A percentile compares a stretch with the other conserved stretches of the same genome.
phyloP scores from a whole-genome alignment of 345 rosid species.

The rapeseed (Brassica napus) region DNA sequence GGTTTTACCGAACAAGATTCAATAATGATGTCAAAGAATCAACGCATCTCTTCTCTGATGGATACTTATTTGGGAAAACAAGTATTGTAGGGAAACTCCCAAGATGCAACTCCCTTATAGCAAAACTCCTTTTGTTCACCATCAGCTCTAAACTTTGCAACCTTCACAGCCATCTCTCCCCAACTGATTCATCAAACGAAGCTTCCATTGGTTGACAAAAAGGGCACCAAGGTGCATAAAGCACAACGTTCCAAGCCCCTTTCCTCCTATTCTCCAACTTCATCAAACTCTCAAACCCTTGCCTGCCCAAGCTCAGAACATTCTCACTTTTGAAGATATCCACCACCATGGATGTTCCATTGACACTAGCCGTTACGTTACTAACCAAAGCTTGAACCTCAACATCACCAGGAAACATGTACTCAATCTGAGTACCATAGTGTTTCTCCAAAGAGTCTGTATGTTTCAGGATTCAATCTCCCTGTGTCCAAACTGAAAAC shows the following conservation, averaged over 20 bases:
- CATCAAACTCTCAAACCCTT: constrained; percentile 73
- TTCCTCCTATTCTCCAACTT: constrained; percentile 55
- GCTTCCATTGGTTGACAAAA: constrained; percentile 88
- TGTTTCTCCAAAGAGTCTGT: constrained; percentile 79
- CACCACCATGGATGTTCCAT: constrained; percentile 21
- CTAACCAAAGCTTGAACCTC: background rate
- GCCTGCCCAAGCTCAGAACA: constrained; percentile 63
- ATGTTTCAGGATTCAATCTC: constrained; percentile 87
- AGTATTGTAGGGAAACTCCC: constrained; percentile 82
- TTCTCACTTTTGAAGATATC: constrained; percentile 69
- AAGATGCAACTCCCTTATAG: too few relatives aligned
- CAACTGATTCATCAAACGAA: constrained; percentile 52
- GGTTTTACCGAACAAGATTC: constrained; percentile 63
- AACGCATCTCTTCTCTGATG: constrained; percentile 83
- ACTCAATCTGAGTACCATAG: constrained; percentile 50
- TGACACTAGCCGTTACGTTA: constrained; percentile 45
- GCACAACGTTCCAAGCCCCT: constrained; percentile 31
- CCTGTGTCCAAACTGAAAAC: constrained; percentile 94
- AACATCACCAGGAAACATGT: background rate
- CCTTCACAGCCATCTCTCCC: too few relatives aligned
- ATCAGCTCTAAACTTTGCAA: constrained; percentile 46
- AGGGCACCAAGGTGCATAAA: constrained; percentile 69
- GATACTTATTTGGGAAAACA: constrained; percentile 84
- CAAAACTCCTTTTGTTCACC: constrained; percentile 83
- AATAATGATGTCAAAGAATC: constrained; percentile 83